phyloP scores from a whole-genome alignment of 495 filamentous ascomycete genomes.

The Trichoderma erinaceum region DNA sequence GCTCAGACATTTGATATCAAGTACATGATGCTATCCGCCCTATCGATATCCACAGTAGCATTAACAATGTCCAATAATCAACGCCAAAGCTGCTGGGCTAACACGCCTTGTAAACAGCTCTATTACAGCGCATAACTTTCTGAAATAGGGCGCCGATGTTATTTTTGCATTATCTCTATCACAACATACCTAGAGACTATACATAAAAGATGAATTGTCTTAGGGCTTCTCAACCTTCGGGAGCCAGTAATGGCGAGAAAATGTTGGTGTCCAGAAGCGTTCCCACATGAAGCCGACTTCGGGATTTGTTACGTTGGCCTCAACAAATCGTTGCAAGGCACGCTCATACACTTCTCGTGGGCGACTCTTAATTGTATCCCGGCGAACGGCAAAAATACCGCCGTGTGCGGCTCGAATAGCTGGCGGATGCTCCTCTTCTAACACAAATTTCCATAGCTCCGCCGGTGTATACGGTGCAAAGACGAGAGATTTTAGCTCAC shows the following conservation, averaged over 20 bases:
- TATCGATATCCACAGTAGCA: too few species aligned
- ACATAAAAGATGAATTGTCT: background rate
- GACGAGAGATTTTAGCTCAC: background rate
- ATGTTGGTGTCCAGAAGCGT: background rate
- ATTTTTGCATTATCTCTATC: too few species aligned
- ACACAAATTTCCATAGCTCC: background rate
- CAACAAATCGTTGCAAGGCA: background rate
- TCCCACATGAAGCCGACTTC: conserved; percentile 9
- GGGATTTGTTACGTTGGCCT: background rate
- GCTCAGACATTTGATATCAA: too few species aligned
- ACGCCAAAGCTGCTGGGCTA: too few species aligned
- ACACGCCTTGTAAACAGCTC: too few species aligned
- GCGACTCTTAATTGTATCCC: background rate
- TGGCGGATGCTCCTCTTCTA: background rate
- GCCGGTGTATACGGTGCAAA: background rate
- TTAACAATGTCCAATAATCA: too few species aligned
- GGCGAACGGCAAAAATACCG: background rate
- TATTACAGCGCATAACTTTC: too few species aligned
- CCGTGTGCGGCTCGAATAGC: conserved; percentile 2
- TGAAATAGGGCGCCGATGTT: too few species aligned
- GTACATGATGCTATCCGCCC: too few species aligned
- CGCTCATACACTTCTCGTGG: conserved; percentile 2
- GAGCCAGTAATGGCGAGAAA: background rate
- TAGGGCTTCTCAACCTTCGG: background rate
- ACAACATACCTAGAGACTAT: background rate